Base-by-base conservation (phyloP, 257 asterid species). In the Solanum habrochaites region DNA sequence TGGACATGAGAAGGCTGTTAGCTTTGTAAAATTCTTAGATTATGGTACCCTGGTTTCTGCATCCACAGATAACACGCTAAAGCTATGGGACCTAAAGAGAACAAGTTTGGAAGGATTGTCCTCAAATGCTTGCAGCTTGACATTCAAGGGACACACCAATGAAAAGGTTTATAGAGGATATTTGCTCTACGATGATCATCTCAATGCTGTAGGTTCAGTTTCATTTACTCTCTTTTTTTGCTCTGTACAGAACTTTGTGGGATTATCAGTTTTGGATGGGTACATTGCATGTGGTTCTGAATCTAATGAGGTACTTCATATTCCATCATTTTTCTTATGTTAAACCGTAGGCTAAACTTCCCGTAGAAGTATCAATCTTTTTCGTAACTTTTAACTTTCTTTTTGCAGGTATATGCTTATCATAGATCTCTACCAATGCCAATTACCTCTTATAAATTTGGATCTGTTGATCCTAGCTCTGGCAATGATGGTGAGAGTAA, bases 361-460 rank as follows among this genome's bases (percentile, higher is more conserved):
- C 67, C 2, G 27, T 7, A 9, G 40, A 45, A 78, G 66, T 47
- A 16, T 78, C 84, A 15, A 9, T 78, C 82, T 47, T 37, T 78
- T 78, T 45, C 73, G 64, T 80, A 37, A 31, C 11, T 67, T 7
- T 11, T 12, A 40, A 37, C 67, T 47, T 85, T 83, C 43, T 89
- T 83, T 67, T 70, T 87, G 66, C 94, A 95, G 98, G 98, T 94
- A 39, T 95, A 84, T 87, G 91, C 93, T 32, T 95, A 93, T 80
- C 82, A 91, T 75, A 91, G 88, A 90, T 93, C 96, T 47, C 66
- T 94, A 72, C 97, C 98, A 16, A 91, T 94, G 94, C 95, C 94
- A 27, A 90, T 93, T 31, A 83, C 94, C 83, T 31, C 90, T 37
- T 93, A 92, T 69, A 91, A 90, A 39, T 90, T 95, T 64, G 94